Evolutionary conservation across 495 filamentous ascomycete genomes (phyloP).

Genomic region (Aspergillus carlsbadensis): DNA sequence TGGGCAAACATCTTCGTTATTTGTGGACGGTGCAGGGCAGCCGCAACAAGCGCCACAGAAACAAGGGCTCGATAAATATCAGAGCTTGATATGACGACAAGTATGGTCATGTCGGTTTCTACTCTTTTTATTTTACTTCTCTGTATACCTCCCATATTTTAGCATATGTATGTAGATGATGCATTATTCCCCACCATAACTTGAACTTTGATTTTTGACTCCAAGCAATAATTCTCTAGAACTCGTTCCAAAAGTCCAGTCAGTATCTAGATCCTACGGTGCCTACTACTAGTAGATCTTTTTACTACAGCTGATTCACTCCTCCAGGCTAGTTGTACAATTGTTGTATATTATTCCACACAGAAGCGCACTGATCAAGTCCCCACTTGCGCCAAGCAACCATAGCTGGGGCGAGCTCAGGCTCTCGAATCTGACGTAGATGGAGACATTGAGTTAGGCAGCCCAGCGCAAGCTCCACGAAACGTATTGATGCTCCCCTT

Average conservation of each 20-base stretch:
- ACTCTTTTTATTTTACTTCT: conserved; percentile 13
- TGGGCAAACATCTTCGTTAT: conserved; percentile 19
- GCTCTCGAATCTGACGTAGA: conserved; percentile 7
- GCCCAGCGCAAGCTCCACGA: conserved; percentile 1
- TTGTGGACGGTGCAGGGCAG: conserved; percentile 24
- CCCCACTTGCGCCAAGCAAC: conserved; percentile 18
- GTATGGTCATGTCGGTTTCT: conserved; percentile 1
- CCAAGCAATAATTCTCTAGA: too few relatives aligned
- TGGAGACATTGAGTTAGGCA: not conserved
- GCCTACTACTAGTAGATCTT: too few relatives aligned
- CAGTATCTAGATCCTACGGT: too few relatives aligned
- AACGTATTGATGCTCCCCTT: conserved; percentile 17
- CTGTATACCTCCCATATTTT: not conserved
- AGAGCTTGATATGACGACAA: conserved; percentile 65
- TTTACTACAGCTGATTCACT: too few relatives aligned
- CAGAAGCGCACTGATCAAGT: not conserved
- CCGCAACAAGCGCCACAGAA: conserved; percentile 25
- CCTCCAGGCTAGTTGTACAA: too few relatives aligned
- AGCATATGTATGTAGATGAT: conserved; percentile 10
- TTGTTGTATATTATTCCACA: not conserved
- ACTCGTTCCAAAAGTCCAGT: too few relatives aligned
- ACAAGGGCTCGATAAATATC: conserved; percentile 74
- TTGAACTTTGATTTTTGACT: not conserved
- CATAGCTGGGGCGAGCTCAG: not conserved
- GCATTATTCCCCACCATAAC: conserved; percentile 10